phyloP scores from a whole-genome alignment of 2,329 filamentous ascomycete species.

The Pseudocercospora vitis region DNA sequence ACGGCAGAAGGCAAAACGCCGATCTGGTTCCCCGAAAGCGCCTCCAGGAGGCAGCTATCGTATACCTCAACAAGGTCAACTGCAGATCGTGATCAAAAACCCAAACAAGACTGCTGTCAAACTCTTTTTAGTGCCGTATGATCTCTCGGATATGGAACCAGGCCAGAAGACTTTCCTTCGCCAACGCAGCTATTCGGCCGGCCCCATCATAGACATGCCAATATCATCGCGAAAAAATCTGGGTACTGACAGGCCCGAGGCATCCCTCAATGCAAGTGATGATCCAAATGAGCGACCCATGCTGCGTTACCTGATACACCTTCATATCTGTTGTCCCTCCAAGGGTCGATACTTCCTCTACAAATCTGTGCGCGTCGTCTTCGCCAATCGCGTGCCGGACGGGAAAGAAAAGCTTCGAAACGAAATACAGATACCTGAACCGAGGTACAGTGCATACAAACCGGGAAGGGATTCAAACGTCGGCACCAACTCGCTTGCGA shows the following conservation, averaged over 20 bases:
- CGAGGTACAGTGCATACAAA: constrained; percentile 82
- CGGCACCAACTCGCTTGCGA: constrained; percentile 20
- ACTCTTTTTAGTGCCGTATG: constrained; percentile 89
- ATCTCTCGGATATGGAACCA: constrained; percentile 86
- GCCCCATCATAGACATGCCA: constrained; percentile 75
- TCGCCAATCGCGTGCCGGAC: constrained; percentile 93
- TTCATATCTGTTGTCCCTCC: constrained; percentile 87
- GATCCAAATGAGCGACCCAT: constrained; percentile 65
- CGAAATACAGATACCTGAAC: constrained; percentile 85
- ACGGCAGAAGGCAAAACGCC: constrained; percentile 58
- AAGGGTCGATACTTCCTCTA: constrained; percentile 86
- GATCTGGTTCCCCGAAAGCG: constrained; percentile 58
- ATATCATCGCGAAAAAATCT: constrained; percentile 48
- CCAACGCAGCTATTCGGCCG: constrained; percentile 87
- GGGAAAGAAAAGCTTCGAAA: constrained; percentile 90
- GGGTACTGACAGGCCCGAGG: constrained; percentile 56
- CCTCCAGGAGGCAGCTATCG: constrained; percentile 88
- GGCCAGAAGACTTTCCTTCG: constrained; percentile 95
- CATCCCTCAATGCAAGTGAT: constrained; percentile 51
- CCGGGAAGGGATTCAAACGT: constrained; percentile 50
- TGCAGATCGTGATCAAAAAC: constrained; percentile 97
- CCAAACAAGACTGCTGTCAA: constrained; percentile 98
- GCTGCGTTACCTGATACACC: constrained; percentile 83
- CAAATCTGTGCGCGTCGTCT: constrained; percentile 89
- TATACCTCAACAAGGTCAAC: constrained; percentile 87